phyloP scores from a whole-genome alignment of 345 rosid genomes.

The Arabidopsis thaliana region DNA sequence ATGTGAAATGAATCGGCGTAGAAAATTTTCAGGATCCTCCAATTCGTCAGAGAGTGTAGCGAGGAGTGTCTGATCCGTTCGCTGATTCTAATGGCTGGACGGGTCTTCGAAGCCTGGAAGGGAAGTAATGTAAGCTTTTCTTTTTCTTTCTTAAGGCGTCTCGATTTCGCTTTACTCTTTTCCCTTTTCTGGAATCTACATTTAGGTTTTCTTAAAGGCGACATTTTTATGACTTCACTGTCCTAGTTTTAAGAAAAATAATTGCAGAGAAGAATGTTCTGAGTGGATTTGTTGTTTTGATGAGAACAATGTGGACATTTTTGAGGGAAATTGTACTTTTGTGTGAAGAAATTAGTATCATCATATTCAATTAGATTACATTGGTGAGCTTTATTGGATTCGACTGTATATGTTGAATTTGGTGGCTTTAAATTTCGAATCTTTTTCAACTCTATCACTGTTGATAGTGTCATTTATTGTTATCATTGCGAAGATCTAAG shows the following conservation, averaged over 20 bases:
- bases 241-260: background rate
- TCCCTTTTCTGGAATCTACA: background rate
- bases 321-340: background rate
- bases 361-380: background rate
- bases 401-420: background rate
- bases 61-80: conserved; percentile 25
- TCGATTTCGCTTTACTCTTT: background rate
- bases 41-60: conserved; percentile 52
- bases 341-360: background rate
- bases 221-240: background rate
- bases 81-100: conserved; percentile 61
- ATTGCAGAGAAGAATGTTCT: too few relatives aligned
- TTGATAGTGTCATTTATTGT: background rate
- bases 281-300: background rate
- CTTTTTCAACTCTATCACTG: background rate
- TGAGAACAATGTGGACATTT: background rate
- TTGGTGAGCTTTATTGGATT: background rate
- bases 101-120: conserved; percentile 83
- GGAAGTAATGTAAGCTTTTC: conserved; percentile 74
- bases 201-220: background rate
- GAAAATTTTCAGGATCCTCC: conserved; percentile 43
- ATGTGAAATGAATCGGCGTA: conserved; percentile 43
- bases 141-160: background rate
- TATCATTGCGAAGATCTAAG: background rate
- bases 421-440: background rate